Evolutionary conservation across 805 yeast species (phyloP).

Genomic region (Myxozyma monticola): DNA sequence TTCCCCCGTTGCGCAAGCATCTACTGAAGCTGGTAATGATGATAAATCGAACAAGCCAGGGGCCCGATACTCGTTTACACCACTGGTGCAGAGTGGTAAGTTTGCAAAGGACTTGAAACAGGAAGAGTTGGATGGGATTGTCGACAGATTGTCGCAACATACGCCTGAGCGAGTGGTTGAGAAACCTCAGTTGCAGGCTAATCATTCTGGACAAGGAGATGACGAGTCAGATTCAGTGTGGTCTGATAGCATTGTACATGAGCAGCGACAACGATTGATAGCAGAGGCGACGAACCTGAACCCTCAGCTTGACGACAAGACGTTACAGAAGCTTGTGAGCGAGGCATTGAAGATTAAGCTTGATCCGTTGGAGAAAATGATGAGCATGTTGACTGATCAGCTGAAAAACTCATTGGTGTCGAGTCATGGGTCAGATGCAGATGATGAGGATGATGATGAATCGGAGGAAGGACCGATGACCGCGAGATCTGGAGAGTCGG

Average conservation of each 20-base stretch:
- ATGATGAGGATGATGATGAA: conserved; percentile 18
- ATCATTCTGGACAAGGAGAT: neutral
- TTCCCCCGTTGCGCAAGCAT: neutral
- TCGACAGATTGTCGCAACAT: conserved; percentile 19
- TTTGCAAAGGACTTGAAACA: conserved; percentile 18
- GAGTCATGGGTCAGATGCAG: conserved; percentile 11
- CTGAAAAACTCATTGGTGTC: conserved; percentile 7
- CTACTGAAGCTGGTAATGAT: neutral
- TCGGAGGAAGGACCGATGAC: neutral
- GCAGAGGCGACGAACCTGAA: conserved; percentile 9
- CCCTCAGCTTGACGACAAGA: conserved; percentile 4
- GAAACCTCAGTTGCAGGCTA: neutral
- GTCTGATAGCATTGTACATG: conserved; percentile 10
- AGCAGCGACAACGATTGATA: conserved; percentile 8
- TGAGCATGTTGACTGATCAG: conserved; percentile 23
- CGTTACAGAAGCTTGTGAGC: conserved; percentile 9
- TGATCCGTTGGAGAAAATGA: conserved; percentile 22
- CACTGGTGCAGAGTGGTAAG: conserved; percentile 23
- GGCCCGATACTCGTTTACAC: conserved; percentile 16
- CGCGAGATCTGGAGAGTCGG: neutral
- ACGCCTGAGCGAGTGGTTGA: conserved; percentile 4
- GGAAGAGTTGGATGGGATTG: conserved; percentile 23
- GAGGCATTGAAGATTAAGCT: conserved; percentile 22
- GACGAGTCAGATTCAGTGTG: conserved; percentile 20
- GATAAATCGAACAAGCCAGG: neutral